Conservation (phyloP, 805 yeast genomes). For the Saturnispora galanensis region DNA sequence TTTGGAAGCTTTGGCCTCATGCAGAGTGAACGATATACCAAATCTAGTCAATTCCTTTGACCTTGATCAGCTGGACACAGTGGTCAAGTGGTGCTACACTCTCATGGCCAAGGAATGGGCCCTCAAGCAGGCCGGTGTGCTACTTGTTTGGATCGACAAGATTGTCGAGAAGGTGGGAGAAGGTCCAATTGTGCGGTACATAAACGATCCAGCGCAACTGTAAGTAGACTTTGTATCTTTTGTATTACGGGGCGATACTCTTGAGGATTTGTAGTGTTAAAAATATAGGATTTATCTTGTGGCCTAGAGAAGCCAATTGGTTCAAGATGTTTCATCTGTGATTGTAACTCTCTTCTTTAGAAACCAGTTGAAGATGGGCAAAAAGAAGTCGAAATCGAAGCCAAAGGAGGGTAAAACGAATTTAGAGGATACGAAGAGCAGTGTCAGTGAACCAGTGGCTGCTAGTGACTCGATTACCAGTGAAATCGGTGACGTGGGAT, state of each 20-base stretch:
- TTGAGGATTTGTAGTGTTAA: too few relatives aligned
- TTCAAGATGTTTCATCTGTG: too few relatives aligned
- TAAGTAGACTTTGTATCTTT: not conserved
- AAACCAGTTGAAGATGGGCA: not conserved
- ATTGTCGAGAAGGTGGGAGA: slow-evolving; percentile 76
- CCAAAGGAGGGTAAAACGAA: not conserved
- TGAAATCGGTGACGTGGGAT: too few relatives aligned
- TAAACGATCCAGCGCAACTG: slow-evolving; percentile 47
- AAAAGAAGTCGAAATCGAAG: not conserved
- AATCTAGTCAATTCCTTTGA: slow-evolving; percentile 48
- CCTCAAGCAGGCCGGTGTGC: slow-evolving; percentile 75
- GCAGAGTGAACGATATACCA: slow-evolving; percentile 58
- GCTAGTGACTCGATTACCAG: too few relatives aligned
- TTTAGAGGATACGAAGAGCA: not conserved
- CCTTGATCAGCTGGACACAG: slow-evolving; percentile 59
- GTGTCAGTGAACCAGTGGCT: not conserved
- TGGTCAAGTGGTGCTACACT: slow-evolving; percentile 77
- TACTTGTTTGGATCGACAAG: slow-evolving; percentile 89
- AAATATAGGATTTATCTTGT: too few relatives aligned
- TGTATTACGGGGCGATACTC: not conserved
- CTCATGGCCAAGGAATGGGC: slow-evolving; percentile 74
- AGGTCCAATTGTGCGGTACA: slow-evolving; percentile 79
- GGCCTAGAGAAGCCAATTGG: too few relatives aligned
- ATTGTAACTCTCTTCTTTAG: not conserved
- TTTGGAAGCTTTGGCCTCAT: slow-evolving; percentile 60